A percentile compares a stretch with the other conserved stretches of the same genome.
These are phyloP conservation scores for Candida namnaoensis DNA, from an alignment of 805 yeast species.

Conservation along the genomic window DNA sequence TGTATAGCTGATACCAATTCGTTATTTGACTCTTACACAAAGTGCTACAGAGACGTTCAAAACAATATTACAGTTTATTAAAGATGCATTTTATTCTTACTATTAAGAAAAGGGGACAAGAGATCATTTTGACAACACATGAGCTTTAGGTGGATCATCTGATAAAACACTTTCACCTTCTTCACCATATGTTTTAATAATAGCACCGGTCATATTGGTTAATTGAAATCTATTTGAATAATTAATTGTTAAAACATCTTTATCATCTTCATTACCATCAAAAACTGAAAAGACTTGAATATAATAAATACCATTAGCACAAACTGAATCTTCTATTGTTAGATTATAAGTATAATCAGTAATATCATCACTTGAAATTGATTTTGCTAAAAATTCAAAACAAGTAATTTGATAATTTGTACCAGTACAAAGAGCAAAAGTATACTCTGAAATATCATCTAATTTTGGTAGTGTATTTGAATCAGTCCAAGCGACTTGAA, in stretches of 20 bases:
- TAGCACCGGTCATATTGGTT: slow-evolving; percentile 64
- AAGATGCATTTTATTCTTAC: no score
- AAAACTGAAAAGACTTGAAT: slow-evolving; percentile 54
- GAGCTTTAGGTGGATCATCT: slow-evolving; percentile 32
- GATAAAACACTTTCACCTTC: slow-evolving; percentile 39
- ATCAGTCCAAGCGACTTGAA: slow-evolving; percentile 44
- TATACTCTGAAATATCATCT: slow-evolving; percentile 30
- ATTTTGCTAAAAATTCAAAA: slow-evolving; percentile 21
- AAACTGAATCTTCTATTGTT: slow-evolving; percentile 30
- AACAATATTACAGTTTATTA: no score
- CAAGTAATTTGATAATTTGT: slow-evolving; percentile 38
- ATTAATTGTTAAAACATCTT: slow-evolving; percentile 46
- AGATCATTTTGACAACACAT: no score
- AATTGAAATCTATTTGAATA: slow-evolving; percentile 62
- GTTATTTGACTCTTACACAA: no score
- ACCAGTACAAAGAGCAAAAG: slow-evolving; percentile 65
- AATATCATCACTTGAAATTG: slow-evolving; percentile 21
- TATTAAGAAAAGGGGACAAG: no score
- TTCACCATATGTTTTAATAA: no score
- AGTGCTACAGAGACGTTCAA: no score
- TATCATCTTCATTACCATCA: no score
- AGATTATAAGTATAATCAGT: slow-evolving; percentile 29
- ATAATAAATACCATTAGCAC: slow-evolving; percentile 61
- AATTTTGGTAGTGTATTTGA: slow-evolving; percentile 41
- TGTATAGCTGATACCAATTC: no score